phyloP scores from a whole-genome alignment of 2,329 filamentous ascomycete species.

The Sarocladium strictum region DNA sequence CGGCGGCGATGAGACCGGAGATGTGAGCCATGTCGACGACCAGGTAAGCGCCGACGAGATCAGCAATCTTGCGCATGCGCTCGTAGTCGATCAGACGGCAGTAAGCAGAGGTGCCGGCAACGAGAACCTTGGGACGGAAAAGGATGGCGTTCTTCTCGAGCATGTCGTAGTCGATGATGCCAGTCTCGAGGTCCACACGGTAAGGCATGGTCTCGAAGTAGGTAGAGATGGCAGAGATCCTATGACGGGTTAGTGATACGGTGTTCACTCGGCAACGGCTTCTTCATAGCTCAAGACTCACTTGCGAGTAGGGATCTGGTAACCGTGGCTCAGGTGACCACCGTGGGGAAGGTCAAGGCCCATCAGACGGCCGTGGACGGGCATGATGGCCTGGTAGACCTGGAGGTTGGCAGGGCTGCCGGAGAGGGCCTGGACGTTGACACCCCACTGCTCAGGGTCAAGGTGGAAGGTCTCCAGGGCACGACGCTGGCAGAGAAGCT shows the following conservation, averaged over 20 bases:
- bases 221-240: slow-evolving; percentile 93
- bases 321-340: slow-evolving; percentile 92
- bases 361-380: slow-evolving; percentile 93
- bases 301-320: slow-evolving; percentile 94
- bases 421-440: slow-evolving; percentile 93
- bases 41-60: slow-evolving; percentile 89
- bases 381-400: slow-evolving; percentile 97
- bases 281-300: slow-evolving; percentile 32
- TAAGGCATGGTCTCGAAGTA: slow-evolving; percentile 99
- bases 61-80: slow-evolving; percentile 92
- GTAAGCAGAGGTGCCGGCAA: slow-evolving; percentile 96
- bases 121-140: slow-evolving; percentile 92
- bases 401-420: slow-evolving; percentile 95
- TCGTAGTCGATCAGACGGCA: slow-evolving; percentile 96
- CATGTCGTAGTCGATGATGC: slow-evolving; percentile 93
- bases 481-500: slow-evolving; percentile 90
- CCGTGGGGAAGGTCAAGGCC: slow-evolving; percentile 91
- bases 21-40: slow-evolving; percentile 99
- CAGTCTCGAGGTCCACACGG: slow-evolving; percentile 80
- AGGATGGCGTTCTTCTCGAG: slow-evolving; percentile 85
- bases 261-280: not conserved
- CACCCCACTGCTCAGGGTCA: slow-evolving; percentile 87
- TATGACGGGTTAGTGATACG: slow-evolving; percentile 20
- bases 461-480: slow-evolving; percentile 88
- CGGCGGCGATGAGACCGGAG: slow-evolving; percentile 87